Evolutionary conservation across 2,329 filamentous ascomycete species (phyloP).

Genomic region (Rutstroemia sp.): DNA sequence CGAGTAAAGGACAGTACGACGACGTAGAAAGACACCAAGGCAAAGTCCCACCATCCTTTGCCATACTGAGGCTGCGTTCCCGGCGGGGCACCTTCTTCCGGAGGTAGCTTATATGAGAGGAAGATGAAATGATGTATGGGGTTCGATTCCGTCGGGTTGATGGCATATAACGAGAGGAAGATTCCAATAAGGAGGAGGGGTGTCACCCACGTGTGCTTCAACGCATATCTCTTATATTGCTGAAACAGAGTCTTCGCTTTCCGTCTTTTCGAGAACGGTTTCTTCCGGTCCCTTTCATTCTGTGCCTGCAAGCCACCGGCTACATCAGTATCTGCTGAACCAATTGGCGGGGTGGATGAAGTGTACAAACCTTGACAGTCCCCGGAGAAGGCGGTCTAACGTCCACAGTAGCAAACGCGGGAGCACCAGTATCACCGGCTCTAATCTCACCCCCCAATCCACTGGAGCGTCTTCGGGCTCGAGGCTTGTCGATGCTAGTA

Average conservation of each 20-base stretch:
- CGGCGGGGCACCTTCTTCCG: constrained; percentile 32
- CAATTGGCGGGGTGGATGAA: neutral
- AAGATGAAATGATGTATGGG: constrained; percentile 77
- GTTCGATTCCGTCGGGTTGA: constrained; percentile 72
- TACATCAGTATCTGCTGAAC: neutral
- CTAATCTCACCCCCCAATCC: constrained; percentile 43
- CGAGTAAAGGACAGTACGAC: constrained; percentile 85
- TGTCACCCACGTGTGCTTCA: constrained; percentile 53
- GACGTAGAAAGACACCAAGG: constrained; percentile 83
- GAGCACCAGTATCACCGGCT: constrained; percentile 42
- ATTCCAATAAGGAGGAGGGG: constrained; percentile 61
- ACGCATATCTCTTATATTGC: constrained; percentile 36
- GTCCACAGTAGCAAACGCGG: constrained; percentile 40
- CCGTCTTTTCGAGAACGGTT: constrained; percentile 29
- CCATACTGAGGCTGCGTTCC: constrained; percentile 62
- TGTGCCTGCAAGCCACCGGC: constrained; percentile 14
- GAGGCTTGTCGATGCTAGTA: constrained; percentile 18
- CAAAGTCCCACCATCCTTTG: constrained; percentile 77
- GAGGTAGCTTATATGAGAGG: constrained; percentile 72
- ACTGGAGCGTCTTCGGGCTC: constrained; percentile 37
- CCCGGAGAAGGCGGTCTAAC: constrained; percentile 22
- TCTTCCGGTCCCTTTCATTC: constrained; percentile 26
- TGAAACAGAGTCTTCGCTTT: constrained; percentile 35
- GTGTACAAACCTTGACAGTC: constrained; percentile 20
- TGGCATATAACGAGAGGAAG: constrained; percentile 60